Evolutionary conservation across 2,329 filamentous ascomycete species (phyloP).

Genomic region (Penicillium sp.): DNA sequence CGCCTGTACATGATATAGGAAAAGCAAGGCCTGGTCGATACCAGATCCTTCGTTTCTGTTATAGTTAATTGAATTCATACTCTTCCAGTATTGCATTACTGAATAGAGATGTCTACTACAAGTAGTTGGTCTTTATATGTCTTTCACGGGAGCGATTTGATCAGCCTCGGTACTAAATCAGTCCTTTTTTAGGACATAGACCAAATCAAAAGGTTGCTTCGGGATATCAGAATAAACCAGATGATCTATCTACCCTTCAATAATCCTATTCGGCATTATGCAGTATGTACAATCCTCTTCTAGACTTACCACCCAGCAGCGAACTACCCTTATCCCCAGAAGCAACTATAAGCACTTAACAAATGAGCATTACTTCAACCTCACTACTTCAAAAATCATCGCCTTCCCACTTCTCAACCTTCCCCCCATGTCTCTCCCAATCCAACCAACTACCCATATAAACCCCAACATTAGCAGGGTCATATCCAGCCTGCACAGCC

Average conservation of each 20-base stretch:
- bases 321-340: background rate
- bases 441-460: conserved; percentile 62
- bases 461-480: conserved; percentile 55
- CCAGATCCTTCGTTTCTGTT: conserved; percentile 18
- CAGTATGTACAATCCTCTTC: background rate
- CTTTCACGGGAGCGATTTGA: background rate
- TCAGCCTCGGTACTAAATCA: background rate
- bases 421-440: conserved; percentile 72
- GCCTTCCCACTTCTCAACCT: conserved; percentile 49
- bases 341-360: background rate
- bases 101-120: background rate
- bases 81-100: background rate
- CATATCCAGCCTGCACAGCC: conserved; percentile 74
- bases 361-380: background rate
- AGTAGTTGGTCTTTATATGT: background rate
- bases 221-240: background rate
- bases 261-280: background rate
- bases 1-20: conserved; percentile 30
- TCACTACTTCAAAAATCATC: conserved; percentile 15
- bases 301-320: background rate
- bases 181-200: background rate
- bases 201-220: background rate
- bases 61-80: conserved; percentile 13
- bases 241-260: background rate
- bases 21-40: conserved; percentile 21